Percentiles rank a stretch among this genome's conserved stretches.
These are phyloP conservation scores for Pseudocercospora macadamiae DNA, from an alignment of 2,329 filamentous ascomycete species.

Conservation along the genomic window DNA sequence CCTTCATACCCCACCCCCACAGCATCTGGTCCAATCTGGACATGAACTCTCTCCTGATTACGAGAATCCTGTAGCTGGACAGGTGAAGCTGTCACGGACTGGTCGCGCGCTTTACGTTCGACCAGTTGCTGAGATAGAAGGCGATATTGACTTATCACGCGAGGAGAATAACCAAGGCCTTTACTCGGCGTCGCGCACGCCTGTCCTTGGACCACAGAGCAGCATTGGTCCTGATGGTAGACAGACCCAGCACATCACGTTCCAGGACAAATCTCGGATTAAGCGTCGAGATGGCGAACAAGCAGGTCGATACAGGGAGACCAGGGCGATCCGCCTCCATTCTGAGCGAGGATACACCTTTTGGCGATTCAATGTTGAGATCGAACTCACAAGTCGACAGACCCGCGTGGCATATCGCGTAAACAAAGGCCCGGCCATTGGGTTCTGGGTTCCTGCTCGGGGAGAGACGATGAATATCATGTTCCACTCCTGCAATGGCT, in stretches of 20 bases:
- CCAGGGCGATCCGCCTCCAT: constrained; percentile 73
- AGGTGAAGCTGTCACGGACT: constrained; percentile 80
- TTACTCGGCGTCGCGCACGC: constrained; percentile 62
- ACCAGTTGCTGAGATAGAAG: constrained; percentile 82
- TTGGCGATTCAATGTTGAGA: constrained; percentile 94
- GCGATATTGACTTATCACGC: constrained; percentile 75
- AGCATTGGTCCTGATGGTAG: constrained; percentile 28
- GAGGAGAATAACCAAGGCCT: constrained; percentile 81
- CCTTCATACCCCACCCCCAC: constrained; percentile 76
- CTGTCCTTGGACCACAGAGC: constrained; percentile 34
- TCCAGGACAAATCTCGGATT: constrained; percentile 51
- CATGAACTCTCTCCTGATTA: constrained; percentile 73
- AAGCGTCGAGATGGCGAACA: constrained; percentile 74
- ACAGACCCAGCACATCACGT: constrained; percentile 39
- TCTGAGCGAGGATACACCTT: constrained; percentile 87
- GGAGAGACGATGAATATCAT: constrained; percentile 95
- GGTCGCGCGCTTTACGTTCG: constrained; percentile 87
- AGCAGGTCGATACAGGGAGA: constrained; percentile 72
- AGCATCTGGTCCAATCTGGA: constrained; percentile 63
- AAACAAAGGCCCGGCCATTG: constrained; percentile 83
- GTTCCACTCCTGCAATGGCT: constrained; percentile 98
- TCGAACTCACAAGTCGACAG: constrained; percentile 78
- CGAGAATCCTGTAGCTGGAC: constrained; percentile 84
- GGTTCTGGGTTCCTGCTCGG: constrained; percentile 90
- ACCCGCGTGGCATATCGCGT: constrained; percentile 93